These are phyloP conservation scores for Sclerospora graminicola DNA, from an alignment of 352 stramenopile genomes.

Conservation along the genomic window DNA sequence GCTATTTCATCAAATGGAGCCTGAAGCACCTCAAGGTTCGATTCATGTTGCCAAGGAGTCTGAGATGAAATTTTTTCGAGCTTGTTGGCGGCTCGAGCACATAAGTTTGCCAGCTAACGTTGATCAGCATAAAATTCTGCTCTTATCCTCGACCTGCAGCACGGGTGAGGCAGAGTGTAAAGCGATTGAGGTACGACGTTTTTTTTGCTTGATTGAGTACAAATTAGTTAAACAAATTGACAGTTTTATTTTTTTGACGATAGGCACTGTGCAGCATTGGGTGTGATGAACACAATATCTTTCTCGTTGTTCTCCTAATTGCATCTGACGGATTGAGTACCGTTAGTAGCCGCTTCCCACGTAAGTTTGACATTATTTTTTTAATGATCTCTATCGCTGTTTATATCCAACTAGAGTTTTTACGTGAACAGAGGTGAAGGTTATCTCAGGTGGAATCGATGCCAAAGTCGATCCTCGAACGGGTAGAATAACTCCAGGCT, in stretches of 20 bases:
- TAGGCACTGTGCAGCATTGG: slow-evolving; percentile 20
- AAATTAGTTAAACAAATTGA: not conserved
- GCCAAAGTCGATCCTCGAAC: slow-evolving; percentile 13
- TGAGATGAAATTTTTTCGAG: not conserved
- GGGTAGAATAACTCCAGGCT: slow-evolving; percentile 19
- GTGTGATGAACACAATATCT: slow-evolving; percentile 24
- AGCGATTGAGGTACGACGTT: slow-evolving; percentile 22
- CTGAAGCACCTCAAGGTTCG: slow-evolving; percentile 21
- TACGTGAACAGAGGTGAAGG: slow-evolving; percentile 20
- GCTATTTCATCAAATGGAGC: slow-evolving; percentile 44
- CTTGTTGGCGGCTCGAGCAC: slow-evolving; percentile 15
- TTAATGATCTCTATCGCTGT: no score
- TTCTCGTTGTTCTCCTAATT: slow-evolving; percentile 28
- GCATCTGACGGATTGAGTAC: slow-evolving; percentile 18
- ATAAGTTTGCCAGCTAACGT: slow-evolving; percentile 29
- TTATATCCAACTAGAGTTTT: no score
- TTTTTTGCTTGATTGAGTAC: not conserved
- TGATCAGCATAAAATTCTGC: slow-evolving; percentile 21
- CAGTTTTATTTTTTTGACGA: not conserved
- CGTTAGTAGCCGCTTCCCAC: slow-evolving; percentile 26
- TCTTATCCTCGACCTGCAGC: slow-evolving; percentile 26
- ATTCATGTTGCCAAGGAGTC: slow-evolving; percentile 14
- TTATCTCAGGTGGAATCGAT: slow-evolving; percentile 28
- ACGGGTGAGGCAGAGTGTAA: slow-evolving; percentile 19
- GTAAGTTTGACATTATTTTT: slow-evolving; percentile 12